Base-by-base conservation (phyloP, 139 green algal genomes). In the Asterochloris sp. region DNA sequence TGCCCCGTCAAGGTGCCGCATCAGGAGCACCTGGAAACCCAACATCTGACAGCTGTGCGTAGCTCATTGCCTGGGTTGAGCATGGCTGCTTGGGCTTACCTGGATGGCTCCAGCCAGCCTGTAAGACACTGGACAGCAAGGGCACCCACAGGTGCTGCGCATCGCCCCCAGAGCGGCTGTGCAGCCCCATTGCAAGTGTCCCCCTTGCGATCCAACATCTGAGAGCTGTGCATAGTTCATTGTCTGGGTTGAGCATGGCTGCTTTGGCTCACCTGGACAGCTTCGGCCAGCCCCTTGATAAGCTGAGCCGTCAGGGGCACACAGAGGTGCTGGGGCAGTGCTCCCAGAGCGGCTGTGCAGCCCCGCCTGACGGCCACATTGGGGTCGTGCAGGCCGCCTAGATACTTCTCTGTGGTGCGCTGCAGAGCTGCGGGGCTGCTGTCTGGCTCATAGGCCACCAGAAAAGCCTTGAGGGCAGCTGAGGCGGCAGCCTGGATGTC, bases 401-500 rank as follows among this genome's bases (percentile, higher is more conserved):
- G 66, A 85, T 89, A 91, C 74, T 24, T 80, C 62, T 82, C 62
- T 10, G 83, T 76, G 13, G 67, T 66, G 68, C 64, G 69, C 38
- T 17, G 19, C 17, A 84, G 17, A 23, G 73, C 81, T 14, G 82
- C 80, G 21, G 79, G 74, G 15, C 62, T 64, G 11, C 62, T 62
- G 47, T 24, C 26, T 54, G 81, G 64, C 76, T 88, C 81, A 82
- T 91, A 90, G 47, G 71, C 79, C 11, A 80, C 27, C 0, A 87
- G 73, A 69, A 95, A 94, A 4, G 89, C 83, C 0, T 77, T 68
- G n/a, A 98, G 77, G 0, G 93, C 94, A 13, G 74, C 80, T 11
- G 88, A 87, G 0, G 94, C 92, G 0, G 88, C 87, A 13, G 64
- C 62, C 78, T 95, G 92, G 27, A 98, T 95, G 82, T 84, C 84